A percentile compares a stretch with the other conserved stretches of the same genome.
These are phyloP conservation scores for Pyrenophora teres DNA, from an alignment of 2,329 filamentous ascomycete genomes.

Conservation along the genomic window DNA sequence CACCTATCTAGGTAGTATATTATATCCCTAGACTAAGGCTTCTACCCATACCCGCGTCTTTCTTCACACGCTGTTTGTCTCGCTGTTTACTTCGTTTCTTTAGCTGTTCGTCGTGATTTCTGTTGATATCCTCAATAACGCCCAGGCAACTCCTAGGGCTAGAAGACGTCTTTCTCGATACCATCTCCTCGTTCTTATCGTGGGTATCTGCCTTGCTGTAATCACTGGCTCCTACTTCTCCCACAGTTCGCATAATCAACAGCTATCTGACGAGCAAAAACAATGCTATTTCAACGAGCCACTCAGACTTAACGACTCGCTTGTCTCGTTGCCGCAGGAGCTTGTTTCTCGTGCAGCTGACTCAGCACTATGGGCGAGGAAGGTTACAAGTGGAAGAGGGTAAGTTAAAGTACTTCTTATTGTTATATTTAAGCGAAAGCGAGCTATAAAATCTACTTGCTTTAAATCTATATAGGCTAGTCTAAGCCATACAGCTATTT, in stretches of 20 bases:
- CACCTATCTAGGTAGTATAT: constrained; percentile 7
- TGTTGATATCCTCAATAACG: constrained; percentile 5
- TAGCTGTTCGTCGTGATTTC: constrained; percentile 8
- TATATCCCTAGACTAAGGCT: no score
- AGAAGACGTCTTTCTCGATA: constrained; percentile 10
- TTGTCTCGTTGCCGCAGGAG: constrained; percentile 5
- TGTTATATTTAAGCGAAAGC: constrained; percentile 3
- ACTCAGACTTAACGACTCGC: constrained; percentile 9
- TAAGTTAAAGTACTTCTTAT: constrained; percentile 11
- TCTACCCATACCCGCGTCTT: constrained; percentile 4
- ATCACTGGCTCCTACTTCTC: constrained; percentile 9
- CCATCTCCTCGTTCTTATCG: constrained; percentile 10
- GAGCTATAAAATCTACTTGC: constrained; percentile 7
- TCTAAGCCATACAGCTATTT: constrained; percentile 8
- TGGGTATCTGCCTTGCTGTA: constrained; percentile 10
- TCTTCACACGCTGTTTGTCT: no score
- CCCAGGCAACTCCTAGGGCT: constrained; percentile 2
- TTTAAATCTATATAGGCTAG: constrained; percentile 8
- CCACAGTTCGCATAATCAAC: constrained; percentile 3
- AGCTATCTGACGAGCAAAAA: constrained; percentile 4
- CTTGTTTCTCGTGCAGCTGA: constrained; percentile 4
- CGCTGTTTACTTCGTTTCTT: constrained; percentile 7
- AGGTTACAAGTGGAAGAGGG: constrained; percentile 8
- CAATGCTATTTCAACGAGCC: constrained; percentile 3
- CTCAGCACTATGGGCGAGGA: constrained; percentile 4